Evolutionary conservation across 306 rosid species (phyloP).

Genomic region (Quercus cerris): DNA sequence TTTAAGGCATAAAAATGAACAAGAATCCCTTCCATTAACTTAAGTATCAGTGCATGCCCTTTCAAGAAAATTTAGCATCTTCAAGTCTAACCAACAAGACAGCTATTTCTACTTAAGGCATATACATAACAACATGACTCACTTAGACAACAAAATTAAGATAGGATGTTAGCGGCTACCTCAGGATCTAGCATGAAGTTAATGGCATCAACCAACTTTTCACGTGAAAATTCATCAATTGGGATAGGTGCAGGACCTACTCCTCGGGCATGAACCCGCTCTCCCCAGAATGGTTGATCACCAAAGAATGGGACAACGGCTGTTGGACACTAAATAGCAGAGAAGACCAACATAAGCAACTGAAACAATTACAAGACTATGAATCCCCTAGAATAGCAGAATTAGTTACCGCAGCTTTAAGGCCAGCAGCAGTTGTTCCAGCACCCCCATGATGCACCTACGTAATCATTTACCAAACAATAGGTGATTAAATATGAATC

Average conservation of each 20-base stretch:
- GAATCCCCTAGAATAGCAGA: neutral
- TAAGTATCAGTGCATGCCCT: neutral
- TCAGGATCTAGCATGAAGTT: conserved; percentile 71
- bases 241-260: conserved; percentile 93
- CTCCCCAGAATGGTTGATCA: conserved; percentile 96
- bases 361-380: neutral
- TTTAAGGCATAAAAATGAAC: neutral
- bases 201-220: conserved; percentile 73
- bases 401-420: conserved; percentile 79
- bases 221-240: conserved; percentile 55
- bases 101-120: neutral
- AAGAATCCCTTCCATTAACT: neutral
- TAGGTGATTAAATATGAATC: neutral
- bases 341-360: conserved; percentile 7
- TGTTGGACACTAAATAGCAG: conserved; percentile 70
- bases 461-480: conserved; percentile 8
- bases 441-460: conserved; percentile 99
- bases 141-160: neutral
- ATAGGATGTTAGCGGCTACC: conserved; percentile 41
- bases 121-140: neutral
- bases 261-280: conserved; percentile 78
- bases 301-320: conserved; percentile 93
- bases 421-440: conserved; percentile 97
- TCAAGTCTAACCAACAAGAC: neutral
- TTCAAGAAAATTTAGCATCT: neutral